Conservation (phyloP, 176 grass and related monocot genomes). For the Bonia amplexicaulis region DNA sequence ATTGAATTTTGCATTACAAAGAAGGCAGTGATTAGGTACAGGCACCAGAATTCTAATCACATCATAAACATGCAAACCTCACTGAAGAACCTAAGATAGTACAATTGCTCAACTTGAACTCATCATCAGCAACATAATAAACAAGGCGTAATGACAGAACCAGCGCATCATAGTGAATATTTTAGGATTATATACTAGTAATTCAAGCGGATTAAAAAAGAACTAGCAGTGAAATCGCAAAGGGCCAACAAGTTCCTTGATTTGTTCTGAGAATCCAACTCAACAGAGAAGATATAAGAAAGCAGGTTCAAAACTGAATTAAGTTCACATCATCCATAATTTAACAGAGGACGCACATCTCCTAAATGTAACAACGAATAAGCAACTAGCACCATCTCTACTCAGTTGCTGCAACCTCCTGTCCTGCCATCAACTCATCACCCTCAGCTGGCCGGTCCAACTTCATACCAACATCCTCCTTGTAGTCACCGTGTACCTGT, state of each 20-base stretch:
- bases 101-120: background rate
- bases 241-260: too few relatives aligned
- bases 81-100: background rate
- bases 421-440: slow-evolving; percentile 42
- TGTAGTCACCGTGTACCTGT: slow-evolving; percentile 86
- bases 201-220: background rate
- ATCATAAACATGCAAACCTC: background rate
- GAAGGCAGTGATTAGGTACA: background rate
- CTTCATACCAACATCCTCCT: slow-evolving; percentile 67
- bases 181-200: background rate
- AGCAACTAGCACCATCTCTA: background rate
- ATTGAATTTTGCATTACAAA: background rate
- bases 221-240: background rate
- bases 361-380: background rate
- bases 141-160: background rate
- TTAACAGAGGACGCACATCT: background rate
- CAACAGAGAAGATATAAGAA: background rate
- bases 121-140: background rate
- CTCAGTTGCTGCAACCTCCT: slow-evolving; percentile 50
- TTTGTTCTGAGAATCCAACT: background rate
- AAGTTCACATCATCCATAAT: background rate
- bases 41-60: background rate
- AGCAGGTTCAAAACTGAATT: background rate
- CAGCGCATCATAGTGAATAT: background rate
- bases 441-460: slow-evolving; percentile 59